Evolutionary conservation across 1,284 basidiomycete species (phyloP).

Genomic region (Hypsizygus ulmarius): DNA sequence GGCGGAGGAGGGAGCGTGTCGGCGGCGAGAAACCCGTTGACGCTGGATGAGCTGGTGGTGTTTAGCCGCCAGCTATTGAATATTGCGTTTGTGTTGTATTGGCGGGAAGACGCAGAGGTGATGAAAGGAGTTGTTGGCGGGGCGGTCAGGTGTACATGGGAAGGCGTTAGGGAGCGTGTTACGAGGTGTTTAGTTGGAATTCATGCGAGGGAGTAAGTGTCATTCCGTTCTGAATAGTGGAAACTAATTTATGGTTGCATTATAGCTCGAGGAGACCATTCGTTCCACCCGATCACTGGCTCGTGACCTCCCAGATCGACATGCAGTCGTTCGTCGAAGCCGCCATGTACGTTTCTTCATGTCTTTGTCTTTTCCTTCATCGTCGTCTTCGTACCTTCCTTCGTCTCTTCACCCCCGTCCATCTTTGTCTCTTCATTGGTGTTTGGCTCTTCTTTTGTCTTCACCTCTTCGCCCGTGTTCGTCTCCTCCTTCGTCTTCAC

Average conservation of each 20-base stretch:
- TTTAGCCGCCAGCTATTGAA: conserved; percentile 74
- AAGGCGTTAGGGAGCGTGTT: conserved; percentile 65
- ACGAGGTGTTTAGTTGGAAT: conserved; percentile 78
- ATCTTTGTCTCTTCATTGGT: no score
- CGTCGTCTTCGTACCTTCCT: no score
- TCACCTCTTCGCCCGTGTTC: no score
- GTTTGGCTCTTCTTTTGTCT: no score
- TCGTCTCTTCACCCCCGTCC: no score
- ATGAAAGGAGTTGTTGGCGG: conserved; percentile 39
- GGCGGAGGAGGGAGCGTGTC: conserved; percentile 9
- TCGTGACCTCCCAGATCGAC: conserved; percentile 76
- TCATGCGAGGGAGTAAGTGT: conserved; percentile 82
- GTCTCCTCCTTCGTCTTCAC: no score
- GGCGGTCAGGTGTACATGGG: conserved; percentile 46
- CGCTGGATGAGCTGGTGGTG: conserved; percentile 76
- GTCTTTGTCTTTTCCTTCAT: no score
- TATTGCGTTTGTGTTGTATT: conserved; percentile 79
- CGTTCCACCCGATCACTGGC: conserved; percentile 83
- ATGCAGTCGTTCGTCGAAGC: conserved; percentile 88
- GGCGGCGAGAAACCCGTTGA: conserved; percentile 67
- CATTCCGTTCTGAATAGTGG: conserved; percentile 6
- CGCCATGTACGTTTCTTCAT: conserved; percentile 66
- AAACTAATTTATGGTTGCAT: conserved; percentile 5
- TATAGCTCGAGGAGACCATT: conserved; percentile 79
- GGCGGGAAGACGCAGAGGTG: conserved; percentile 54